A percentile compares a stretch with the other conserved stretches of the same genome.
phyloP scores from a whole-genome alignment of 805 yeast genomes.

The Komagataella populi region DNA sequence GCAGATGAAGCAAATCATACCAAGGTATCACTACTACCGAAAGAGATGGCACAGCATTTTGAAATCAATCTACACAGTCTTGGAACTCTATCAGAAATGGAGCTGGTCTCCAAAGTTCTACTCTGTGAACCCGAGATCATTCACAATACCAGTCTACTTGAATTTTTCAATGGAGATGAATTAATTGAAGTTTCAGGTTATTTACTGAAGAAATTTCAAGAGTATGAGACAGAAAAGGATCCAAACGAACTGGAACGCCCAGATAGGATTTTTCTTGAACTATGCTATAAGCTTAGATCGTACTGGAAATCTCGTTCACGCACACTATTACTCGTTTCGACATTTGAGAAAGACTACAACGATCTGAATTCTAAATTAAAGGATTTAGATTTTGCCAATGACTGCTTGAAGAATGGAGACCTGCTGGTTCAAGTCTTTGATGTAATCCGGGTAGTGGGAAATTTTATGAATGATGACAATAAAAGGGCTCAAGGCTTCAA shows the following conservation, averaged over 20 bases:
- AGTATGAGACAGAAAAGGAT: conserved; percentile 49
- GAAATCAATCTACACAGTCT: conserved; percentile 65
- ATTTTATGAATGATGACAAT: conserved; percentile 62
- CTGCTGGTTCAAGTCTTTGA: conserved; percentile 45
- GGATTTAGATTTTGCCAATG: conserved; percentile 45
- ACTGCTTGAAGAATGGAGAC: conserved; percentile 34
- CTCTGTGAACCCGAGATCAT: conserved; percentile 45
- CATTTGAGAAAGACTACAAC: conserved; percentile 52
- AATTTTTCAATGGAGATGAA: conserved; percentile 59
- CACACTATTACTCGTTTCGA: conserved; percentile 37
- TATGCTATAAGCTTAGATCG: conserved; percentile 51
- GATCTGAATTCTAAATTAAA: conserved; percentile 45
- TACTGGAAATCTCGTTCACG: conserved; percentile 68
- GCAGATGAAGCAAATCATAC: conserved; percentile 26
- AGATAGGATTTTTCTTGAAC: conserved; percentile 55
- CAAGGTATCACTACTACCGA: conserved; percentile 42
- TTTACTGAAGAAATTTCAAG: conserved; percentile 42
- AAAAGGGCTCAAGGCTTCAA: conserved; percentile 63
- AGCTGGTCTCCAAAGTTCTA: conserved; percentile 39
- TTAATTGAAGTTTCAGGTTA: conserved; percentile 44
- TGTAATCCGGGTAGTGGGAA: conserved; percentile 61
- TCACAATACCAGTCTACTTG: conserved; percentile 43
- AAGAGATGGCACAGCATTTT: conserved; percentile 69
- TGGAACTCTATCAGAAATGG: conserved; percentile 35
- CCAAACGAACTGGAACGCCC: conserved; percentile 48